Base-by-base conservation (phyloP, 768 basidiomycete genomes). In the Trametes meyenii region DNA sequence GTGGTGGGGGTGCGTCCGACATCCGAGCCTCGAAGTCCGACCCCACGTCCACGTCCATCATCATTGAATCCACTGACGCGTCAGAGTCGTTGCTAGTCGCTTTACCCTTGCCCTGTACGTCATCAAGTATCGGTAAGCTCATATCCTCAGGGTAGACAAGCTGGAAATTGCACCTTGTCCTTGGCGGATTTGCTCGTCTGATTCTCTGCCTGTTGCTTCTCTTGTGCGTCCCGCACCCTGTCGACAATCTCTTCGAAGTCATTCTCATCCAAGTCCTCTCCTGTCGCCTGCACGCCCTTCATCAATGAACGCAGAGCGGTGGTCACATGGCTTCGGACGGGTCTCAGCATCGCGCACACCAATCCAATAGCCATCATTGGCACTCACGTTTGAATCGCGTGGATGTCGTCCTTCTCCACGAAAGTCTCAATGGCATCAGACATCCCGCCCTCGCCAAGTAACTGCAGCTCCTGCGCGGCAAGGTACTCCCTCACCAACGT, bases 321-420 rank as follows among this genome's bases (percentile, higher is more conserved):
- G 33, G 70, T 74, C 11, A 94, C 91, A 73, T 93, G 91, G 45
- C 91, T 93, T 57, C 26, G 46, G 7, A 29, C 36, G 13, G 3
- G n/a, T 1, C 23, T 55, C 29, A 55, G 17, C 23, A 13, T 16
- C 42, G 13, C 8, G 33, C 12, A 13, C 40, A 13, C 40, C 1
- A 2, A 24, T 29, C 21, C 24, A 16, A n/a, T 33, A 52, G 19
- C 36, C 19, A 35, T 38, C 5, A 36, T 33, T 3, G n/a, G 14
- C 4, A 83, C 90, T 66, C 65, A 95, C 94, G 79, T 83, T 65
- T 87, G 84, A 70, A 99, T 96, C 10, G 96, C 94, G 77, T 95
- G 91, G 29, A 85, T 87, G 73, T 97, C 95, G 70, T 98, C 96
- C 80, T 99, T 99, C 74, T 98, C 96, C 61, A 99, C 96, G 75